phyloP scores from a whole-genome alignment of 805 yeast genomes.

The Saturnispora bothae region DNA sequence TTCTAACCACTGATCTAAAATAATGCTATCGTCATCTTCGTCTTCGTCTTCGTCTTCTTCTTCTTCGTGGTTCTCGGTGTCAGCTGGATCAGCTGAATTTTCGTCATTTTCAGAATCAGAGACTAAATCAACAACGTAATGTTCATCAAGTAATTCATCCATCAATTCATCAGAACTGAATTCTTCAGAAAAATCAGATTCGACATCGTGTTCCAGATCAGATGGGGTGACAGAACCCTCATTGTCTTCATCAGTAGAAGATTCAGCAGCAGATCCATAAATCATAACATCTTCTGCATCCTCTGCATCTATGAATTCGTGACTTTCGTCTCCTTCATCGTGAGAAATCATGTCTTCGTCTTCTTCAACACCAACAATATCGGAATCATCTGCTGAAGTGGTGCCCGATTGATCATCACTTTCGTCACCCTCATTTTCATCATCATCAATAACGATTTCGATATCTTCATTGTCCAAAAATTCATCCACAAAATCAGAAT shows the following conservation, averaged over 20 bases:
- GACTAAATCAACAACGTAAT: slow-evolving; percentile 22
- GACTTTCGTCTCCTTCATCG: slow-evolving; percentile 12
- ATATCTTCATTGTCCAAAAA: slow-evolving; percentile 14
- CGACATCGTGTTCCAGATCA: slow-evolving; percentile 8
- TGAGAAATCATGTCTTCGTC: slow-evolving; percentile 13
- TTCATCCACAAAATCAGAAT: slow-evolving; percentile 15
- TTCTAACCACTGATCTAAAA: slow-evolving; percentile 25
- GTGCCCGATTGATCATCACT: slow-evolving; percentile 17
- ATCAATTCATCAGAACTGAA: slow-evolving; percentile 11
- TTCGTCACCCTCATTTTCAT: slow-evolving; percentile 27
- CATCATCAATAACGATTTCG: slow-evolving; percentile 23
- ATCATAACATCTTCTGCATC: not conserved
- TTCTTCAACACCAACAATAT: slow-evolving; percentile 21
- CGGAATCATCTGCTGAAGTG: slow-evolving; percentile 15
- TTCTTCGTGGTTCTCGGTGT: slow-evolving; percentile 13
- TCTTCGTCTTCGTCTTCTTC: slow-evolving; percentile 16
- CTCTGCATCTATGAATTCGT: slow-evolving; percentile 16
- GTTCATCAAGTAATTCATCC: slow-evolving; percentile 19
- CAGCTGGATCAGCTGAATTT: slow-evolving; percentile 20
- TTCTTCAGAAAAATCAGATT: slow-evolving; percentile 8
- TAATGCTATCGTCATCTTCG: slow-evolving; percentile 25
- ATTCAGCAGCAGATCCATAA: not conserved
- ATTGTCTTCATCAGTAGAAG: not conserved
- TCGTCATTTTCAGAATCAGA: slow-evolving; percentile 5
- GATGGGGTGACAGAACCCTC: not conserved